Percentiles rank a stretch among this genome's conserved stretches.
phyloP scores from a whole-genome alignment of 257 asterid species.

The Rehmannia glutinosa region DNA sequence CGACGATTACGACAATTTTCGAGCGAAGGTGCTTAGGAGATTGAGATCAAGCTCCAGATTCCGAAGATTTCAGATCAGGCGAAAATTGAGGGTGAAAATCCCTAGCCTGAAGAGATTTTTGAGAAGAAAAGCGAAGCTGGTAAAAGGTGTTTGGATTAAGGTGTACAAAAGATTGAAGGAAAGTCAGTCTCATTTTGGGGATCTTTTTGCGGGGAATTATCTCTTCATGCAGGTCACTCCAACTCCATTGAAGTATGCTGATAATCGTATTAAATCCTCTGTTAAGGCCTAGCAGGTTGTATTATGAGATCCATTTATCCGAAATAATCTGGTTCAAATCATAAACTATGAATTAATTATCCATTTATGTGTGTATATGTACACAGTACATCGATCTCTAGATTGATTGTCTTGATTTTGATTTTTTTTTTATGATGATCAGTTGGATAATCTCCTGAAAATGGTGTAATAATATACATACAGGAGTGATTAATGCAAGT shows the following conservation, averaged over 20 bases:
- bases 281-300: not conserved
- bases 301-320: not conserved
- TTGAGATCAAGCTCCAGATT: constrained; percentile 25
- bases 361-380: too few relatives aligned
- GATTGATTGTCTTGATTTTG: too few relatives aligned
- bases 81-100: constrained; percentile 44
- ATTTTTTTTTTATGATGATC: too few relatives aligned
- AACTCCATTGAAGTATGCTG: constrained; percentile 39
- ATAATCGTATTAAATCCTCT: not conserved
- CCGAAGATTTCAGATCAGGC: constrained; percentile 32
- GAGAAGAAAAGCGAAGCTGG: constrained; percentile 37
- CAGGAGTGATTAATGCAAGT: not conserved
- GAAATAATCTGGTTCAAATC: not conserved
- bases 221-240: constrained; percentile 84
- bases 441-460: too few relatives aligned
- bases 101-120: constrained; percentile 42
- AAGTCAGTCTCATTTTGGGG: constrained; percentile 65
- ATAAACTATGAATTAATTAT: too few relatives aligned
- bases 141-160: constrained; percentile 44
- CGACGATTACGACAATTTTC: not conserved
- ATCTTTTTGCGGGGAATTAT: constrained; percentile 88
- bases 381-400: too few relatives aligned
- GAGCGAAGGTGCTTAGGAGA: constrained; percentile 37
- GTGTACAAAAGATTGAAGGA: constrained; percentile 69
- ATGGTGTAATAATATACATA: too few relatives aligned